These are phyloP conservation scores for Gliomastix tumulicola DNA, from an alignment of 2,329 filamentous ascomycete species.

Conservation along the genomic window DNA sequence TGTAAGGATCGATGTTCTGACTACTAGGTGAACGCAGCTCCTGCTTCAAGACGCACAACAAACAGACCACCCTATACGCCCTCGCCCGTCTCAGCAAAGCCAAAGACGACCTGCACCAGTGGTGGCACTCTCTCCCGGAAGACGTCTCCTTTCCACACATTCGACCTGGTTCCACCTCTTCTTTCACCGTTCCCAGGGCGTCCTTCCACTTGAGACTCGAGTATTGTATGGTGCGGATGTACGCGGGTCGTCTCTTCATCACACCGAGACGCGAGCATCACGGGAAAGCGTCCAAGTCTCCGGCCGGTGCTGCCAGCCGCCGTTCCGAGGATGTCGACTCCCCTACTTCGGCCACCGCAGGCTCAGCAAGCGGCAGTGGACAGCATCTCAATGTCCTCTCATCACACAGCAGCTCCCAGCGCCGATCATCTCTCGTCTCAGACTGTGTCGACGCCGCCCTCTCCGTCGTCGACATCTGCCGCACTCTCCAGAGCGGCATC, in stretches of 20 bases:
- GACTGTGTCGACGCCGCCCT: slow-evolving; percentile 47
- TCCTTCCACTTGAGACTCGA: slow-evolving; percentile 44
- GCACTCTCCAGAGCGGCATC: slow-evolving; percentile 38
- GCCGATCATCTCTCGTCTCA: slow-evolving; percentile 27
- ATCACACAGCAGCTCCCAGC: slow-evolving; percentile 14
- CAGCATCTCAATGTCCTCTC: no score
- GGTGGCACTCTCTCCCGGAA: slow-evolving; percentile 28
- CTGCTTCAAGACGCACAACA: slow-evolving; percentile 13
- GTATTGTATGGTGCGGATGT: slow-evolving; percentile 45
- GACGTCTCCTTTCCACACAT: not conserved
- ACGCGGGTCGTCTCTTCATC: slow-evolving; percentile 46
- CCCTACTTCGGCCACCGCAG: no score
- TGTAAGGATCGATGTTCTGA: not conserved
- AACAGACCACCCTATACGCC: slow-evolving; percentile 1
- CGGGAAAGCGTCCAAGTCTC: no score
- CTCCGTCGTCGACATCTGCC: slow-evolving; percentile 41
- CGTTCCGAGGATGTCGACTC: no score
- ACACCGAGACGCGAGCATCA: not conserved
- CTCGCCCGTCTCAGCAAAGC: slow-evolving; percentile 24
- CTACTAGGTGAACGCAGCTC: slow-evolving; percentile 13
- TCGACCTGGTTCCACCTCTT: not conserved
- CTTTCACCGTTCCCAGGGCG: slow-evolving; percentile 23
- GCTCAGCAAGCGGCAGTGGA: no score
- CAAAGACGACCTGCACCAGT: slow-evolving; percentile 25
- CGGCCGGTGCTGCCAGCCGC: no score